Evolutionary conservation across 2,329 filamentous ascomycete genomes (phyloP), one percentile per base, ranked within the genome.

Genomic region (Neospermospora avenae): DNA sequence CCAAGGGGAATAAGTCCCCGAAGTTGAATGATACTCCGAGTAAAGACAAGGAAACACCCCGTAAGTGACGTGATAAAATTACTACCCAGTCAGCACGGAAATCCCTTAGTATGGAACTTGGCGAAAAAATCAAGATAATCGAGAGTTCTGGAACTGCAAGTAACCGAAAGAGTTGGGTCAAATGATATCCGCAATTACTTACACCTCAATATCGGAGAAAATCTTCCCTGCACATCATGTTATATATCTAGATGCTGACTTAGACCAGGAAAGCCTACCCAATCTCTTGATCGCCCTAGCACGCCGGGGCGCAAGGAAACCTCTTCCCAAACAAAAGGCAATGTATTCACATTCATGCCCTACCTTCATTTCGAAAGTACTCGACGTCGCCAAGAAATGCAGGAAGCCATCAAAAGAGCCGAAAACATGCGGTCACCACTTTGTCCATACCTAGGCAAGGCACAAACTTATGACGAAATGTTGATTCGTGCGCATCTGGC

Each of bases 301-400:
- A 62, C 65, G 7, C 55, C 63, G 20, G 45, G 54, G 8, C 63
- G 64, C 3, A 65, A 61, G 48, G 64, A 68, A 2, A 18, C 45
- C 28, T 10, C 28, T 2, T 51, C 25, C 10, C 58, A 63, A 2
- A 24, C 62, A 1, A 66, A 63, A 44, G 64, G 63, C 11, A 69
- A 67, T 57, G 37, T 68, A 3, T 68, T 67, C 34, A 60, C 60
- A 3, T 70, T 67, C 46, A 67, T 70, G 63, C 68, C 68, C 16
- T 70, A 69, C 49, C 59, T 69, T 18, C 68, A 70, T 56, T 70
- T 68, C 48, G 68, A 70, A 53, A 69, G 60, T 11, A 66, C 56
- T 14, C 56, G 60, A 22, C 64, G 64, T 11, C 65, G 64, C 10
- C 55, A 63, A 44, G 65, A 69, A 51, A 70, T 69, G 68, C 63